Conservation (phyloP, 768 basidiomycete species). For the Kwoniella dejecticola region DNA sequence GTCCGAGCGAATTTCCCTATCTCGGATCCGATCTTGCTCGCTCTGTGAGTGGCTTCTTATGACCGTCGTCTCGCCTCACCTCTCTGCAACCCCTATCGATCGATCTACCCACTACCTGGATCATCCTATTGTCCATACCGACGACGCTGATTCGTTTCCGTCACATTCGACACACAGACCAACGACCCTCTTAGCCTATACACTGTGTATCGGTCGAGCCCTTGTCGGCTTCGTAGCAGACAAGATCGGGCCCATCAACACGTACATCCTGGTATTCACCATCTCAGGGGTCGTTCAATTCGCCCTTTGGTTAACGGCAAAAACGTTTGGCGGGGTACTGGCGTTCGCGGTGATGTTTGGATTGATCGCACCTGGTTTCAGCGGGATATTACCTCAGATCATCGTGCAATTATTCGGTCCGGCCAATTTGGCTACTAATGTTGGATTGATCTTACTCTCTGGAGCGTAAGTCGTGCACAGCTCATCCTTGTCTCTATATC, state of each 20-base stretch:
- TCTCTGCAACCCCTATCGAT: background rate
- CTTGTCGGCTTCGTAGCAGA: slow-evolving; percentile 44
- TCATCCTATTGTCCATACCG: background rate
- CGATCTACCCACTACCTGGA: background rate
- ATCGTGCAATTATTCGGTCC: slow-evolving; percentile 39
- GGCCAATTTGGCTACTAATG: slow-evolving; percentile 37
- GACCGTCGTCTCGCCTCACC: too few species aligned
- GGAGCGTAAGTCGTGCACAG: slow-evolving; percentile 4
- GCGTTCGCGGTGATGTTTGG: slow-evolving; percentile 41
- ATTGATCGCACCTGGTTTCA: slow-evolving; percentile 35
- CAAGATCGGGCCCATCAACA: slow-evolving; percentile 44
- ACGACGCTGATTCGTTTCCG: background rate
- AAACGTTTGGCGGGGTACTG: slow-evolving; percentile 27
- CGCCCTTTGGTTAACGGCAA: slow-evolving; percentile 42
- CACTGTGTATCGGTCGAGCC: slow-evolving; percentile 32
- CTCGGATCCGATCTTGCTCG: slow-evolving; percentile 26
- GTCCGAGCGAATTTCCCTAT: slow-evolving; percentile 1
- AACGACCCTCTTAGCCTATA: slow-evolving; percentile 27
- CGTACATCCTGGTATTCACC: slow-evolving; percentile 35
- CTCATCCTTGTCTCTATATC: background rate
- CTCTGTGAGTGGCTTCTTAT: slow-evolving; percentile 30
- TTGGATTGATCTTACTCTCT: slow-evolving; percentile 28
- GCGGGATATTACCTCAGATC: slow-evolving; percentile 35
- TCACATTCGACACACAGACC: slow-evolving; percentile 17
- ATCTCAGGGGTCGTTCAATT: slow-evolving; percentile 36